Base-by-base conservation (phyloP, 352 stramenopile species). In the Phytophthora citricola region DNA sequence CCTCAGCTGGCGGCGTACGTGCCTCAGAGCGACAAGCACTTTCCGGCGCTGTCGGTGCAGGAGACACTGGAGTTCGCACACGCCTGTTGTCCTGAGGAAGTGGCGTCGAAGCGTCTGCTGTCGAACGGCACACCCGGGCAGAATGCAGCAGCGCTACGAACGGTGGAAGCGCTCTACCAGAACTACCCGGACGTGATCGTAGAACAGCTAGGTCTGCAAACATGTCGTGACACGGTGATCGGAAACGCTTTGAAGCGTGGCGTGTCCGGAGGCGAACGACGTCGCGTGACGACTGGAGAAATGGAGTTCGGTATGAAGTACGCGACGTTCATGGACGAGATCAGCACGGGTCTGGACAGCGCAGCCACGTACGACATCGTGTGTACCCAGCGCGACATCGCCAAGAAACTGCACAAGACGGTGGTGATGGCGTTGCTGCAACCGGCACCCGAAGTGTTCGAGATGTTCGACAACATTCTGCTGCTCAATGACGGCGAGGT, bases 321-420 rank as follows among this genome's bases (percentile, higher is more conserved):
- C 40, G 78, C 95, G 20, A 65, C 83, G 14, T 91, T 91, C 50
- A 82, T 81, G 63, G 92, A 98, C 69, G 84, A 94, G 73, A 94
- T 98, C 59, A 93, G 76, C 55, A 98, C 89, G 29, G 93, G 93
- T 7, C 78, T 98, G 10, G 92, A 98, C 75, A 80, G 76, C 22
- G 81, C 89, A 0, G 93, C 90, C 10, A 94, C 90, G 0, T 96
- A 78, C 59, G 91, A 98, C 51, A 98, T 98, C 62, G 78, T 88
- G 46, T 32, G 36, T 78, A 75, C 69, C 0, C 66, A 81, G 8
- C 65, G 75, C 1, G 62, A 55, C 26, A 49, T 85, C 27, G 74
- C 79, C 24, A 64, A 83, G 53, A 69, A 67, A 4, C 46, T 89
- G 11, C 48, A 72, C 38, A 66, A 73, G 38, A 88, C 79, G 3